These are phyloP conservation scores for Aspergillus sp. DNA, from an alignment of 2,329 filamentous ascomycete genomes.

Conservation along the genomic window DNA sequence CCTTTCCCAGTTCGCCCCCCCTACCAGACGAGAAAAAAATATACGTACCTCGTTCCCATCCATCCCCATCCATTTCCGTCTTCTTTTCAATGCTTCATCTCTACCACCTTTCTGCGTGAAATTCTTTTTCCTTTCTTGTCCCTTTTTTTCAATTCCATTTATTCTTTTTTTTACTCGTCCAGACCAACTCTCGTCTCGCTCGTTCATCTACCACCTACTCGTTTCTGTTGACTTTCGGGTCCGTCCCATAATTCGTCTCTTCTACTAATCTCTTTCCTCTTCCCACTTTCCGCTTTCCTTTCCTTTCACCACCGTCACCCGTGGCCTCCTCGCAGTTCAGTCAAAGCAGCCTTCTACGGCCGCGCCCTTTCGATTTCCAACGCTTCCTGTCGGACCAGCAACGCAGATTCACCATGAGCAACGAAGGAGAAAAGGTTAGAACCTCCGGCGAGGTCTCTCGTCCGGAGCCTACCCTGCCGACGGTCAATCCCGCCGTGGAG, in stretches of 20 bases:
- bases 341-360: slow-evolving; percentile 42
- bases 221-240: slow-evolving; percentile 12
- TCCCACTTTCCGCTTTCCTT: slow-evolving; percentile 15
- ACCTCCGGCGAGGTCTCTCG: slow-evolving; percentile 68
- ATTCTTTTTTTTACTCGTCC: slow-evolving; percentile 6
- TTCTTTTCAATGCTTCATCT: slow-evolving; percentile 7
- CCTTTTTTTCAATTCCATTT: slow-evolving; percentile 7
- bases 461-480: slow-evolving; percentile 63
- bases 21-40: slow-evolving; percentile 4
- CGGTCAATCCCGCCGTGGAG: slow-evolving; percentile 71
- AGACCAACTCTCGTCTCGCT: slow-evolving; percentile 28
- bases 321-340: slow-evolving; percentile 46
- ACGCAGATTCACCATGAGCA: slow-evolving; percentile 52
- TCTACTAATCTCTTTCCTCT: slow-evolving; percentile 12
- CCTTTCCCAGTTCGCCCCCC: background rate
- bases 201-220: slow-evolving; percentile 19
- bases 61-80: slow-evolving; percentile 4
- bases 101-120: slow-evolving; percentile 1
- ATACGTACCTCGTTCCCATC: slow-evolving; percentile 8
- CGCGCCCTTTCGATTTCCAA: slow-evolving; percentile 49
- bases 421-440: slow-evolving; percentile 77
- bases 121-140: slow-evolving; percentile 4
- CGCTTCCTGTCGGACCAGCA: slow-evolving; percentile 45
- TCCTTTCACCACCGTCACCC: slow-evolving; percentile 25
- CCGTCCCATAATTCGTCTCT: slow-evolving; percentile 11